A percentile compares a stretch with the other conserved stretches of the same genome.
Conservation (phyloP, 78 protist genomes). For the Protostelium mycophagum region DNA sequence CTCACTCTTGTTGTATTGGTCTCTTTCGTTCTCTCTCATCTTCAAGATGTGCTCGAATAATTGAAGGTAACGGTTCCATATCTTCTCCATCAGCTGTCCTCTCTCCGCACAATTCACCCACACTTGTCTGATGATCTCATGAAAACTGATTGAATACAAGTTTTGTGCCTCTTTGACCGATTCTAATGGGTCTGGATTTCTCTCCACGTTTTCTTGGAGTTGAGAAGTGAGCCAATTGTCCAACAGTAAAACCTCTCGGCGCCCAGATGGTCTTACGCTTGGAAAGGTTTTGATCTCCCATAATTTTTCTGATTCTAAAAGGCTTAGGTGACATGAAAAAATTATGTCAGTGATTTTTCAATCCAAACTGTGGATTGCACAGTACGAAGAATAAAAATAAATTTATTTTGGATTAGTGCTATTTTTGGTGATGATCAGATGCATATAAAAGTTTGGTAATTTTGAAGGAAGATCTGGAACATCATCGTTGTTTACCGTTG, state of each 20-base stretch:
- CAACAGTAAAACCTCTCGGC: not conserved
- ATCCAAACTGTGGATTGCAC: not conserved
- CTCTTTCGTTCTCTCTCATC: not conserved
- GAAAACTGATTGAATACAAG: not conserved
- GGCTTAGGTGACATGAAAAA: too few species aligned
- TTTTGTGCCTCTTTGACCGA: not conserved
- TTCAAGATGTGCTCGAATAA: conserved; percentile 4
- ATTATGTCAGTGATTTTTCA: not conserved
- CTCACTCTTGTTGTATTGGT: conserved; percentile 5
- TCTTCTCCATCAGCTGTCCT: conserved; percentile 1
- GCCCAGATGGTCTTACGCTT: not conserved
- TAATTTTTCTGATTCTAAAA: not conserved
- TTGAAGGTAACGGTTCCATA: conserved; percentile 2
- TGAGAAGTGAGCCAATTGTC: not conserved
- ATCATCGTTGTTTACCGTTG: too few species aligned
- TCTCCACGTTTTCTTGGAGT: not conserved
- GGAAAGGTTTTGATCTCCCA: not conserved
- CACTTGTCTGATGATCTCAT: conserved; percentile 4
- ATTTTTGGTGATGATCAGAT: too few species aligned
- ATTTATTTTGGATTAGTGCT: too few species aligned
- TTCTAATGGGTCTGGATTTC: not conserved
- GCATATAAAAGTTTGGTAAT: too few species aligned
- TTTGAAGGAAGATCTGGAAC: too few species aligned
- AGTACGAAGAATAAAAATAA: not conserved
- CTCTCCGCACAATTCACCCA: not conserved